Base-by-base conservation (phyloP, 306 rosid species). In the Crotalaria pallida region DNA sequence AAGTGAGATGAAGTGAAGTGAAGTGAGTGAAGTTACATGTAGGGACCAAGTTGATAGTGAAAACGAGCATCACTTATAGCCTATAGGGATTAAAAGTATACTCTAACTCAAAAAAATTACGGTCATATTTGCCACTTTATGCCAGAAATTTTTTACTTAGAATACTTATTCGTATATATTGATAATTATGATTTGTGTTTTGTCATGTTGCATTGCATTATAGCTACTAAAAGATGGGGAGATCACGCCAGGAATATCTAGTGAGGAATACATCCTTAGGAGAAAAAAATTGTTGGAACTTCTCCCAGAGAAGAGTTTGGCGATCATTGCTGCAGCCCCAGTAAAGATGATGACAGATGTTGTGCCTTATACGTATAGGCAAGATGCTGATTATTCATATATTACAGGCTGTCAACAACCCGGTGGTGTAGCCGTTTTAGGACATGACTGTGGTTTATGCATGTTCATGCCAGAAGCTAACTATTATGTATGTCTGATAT, bases 391-490 rank as follows among this genome's bases (percentile, higher is more conserved):
- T 89, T 94, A 85, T 79, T 84, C 61, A 4, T 90, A 90, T 79
- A 67, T 94, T 51, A 94, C 98, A 49, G 98, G 98, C 78, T 94
- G 97, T 83, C 95, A 85, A 77, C 98, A 94, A 71, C 95, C 97
- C 1, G 98, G 98, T 29, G 96, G 98, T 0, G 73, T 94, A 66
- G 98, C 95, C 5, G 82, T 94, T 82, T 71, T 94, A 66, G 89
- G 98, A 60, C 92, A 82, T 61, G 92, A 90, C 21, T 82, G 73
- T 58, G 98, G 97, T 52, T 82, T 94, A 65, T 88, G 96, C 85
- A 87, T 94, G 98, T 94, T 94, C 87, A 90, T 94, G 97, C 97
- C 97, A 13, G 97, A 90, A 84, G 78, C 88, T 62, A 75, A 74
- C 27, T 66, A 87, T 76, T 77, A 85, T 66, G 98, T 94, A 82